phyloP scores from a whole-genome alignment of 83 land plant species.

The Diphasiastrum complanatum region DNA sequence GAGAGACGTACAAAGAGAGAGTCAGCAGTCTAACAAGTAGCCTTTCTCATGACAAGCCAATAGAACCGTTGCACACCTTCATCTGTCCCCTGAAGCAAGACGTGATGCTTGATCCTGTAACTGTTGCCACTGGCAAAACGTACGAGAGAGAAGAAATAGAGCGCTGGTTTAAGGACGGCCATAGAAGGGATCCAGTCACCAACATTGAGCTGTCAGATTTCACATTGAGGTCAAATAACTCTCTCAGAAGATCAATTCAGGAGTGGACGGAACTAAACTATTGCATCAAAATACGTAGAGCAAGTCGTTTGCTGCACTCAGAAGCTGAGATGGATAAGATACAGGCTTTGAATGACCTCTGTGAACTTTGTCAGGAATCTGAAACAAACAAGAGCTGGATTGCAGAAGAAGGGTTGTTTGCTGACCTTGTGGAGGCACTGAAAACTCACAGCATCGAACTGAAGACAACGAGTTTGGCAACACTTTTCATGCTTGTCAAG shows the following conservation, averaged over 20 bases:
- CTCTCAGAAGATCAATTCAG: conserved; percentile 44
- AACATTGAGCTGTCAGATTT: conserved; percentile 32
- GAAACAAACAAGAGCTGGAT: conserved; percentile 51
- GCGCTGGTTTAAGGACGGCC: conserved; percentile 43
- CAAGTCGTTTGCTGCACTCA: conserved; percentile 32
- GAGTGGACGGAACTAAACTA: conserved; percentile 56
- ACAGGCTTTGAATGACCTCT: conserved; percentile 37
- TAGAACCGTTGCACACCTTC: conserved; percentile 42
- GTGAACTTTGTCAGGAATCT: conserved; percentile 34
- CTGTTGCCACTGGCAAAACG: conserved; percentile 39
- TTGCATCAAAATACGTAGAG: conserved; percentile 43
- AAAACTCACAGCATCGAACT: conserved; percentile 31
- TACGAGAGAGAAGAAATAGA: conserved; percentile 44
- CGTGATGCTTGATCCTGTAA: conserved; percentile 57
- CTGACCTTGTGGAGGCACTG: conserved; percentile 29
- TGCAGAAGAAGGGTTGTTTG: conserved; percentile 42
- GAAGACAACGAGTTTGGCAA: conserved; percentile 26
- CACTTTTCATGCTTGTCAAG: conserved; percentile 32
- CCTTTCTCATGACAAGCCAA: conserved; percentile 17
- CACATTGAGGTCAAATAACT: conserved; percentile 36
- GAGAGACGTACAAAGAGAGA: conserved; percentile 28
- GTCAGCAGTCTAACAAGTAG: conserved; percentile 22
- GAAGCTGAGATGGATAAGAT: conserved; percentile 13
- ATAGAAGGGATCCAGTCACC: conserved; percentile 43
- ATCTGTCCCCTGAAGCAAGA: conserved; percentile 34